These are phyloP conservation scores for Sporothrix globosa DNA, from an alignment of 2,329 filamentous ascomycete species.

Conservation along the genomic window DNA sequence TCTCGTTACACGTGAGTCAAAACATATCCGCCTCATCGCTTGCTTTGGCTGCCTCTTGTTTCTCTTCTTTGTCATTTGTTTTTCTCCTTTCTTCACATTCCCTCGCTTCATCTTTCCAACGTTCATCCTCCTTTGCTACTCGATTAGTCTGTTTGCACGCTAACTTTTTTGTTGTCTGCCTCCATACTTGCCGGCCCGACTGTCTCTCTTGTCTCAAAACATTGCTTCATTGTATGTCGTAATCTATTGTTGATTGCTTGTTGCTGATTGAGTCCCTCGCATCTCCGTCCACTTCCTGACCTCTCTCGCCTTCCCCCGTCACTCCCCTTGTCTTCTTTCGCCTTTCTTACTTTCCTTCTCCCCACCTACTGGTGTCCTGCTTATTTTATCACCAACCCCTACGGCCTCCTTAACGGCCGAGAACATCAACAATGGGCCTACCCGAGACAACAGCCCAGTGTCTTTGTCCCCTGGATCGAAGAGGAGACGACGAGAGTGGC, in stretches of 20 bases:
- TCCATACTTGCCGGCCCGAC: background rate
- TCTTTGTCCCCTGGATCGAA: conserved; percentile 32
- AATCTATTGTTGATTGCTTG: background rate
- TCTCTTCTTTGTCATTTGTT: background rate
- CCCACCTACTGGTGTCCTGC: background rate
- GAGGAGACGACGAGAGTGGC: background rate
- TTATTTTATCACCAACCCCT: background rate
- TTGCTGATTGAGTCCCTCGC: background rate
- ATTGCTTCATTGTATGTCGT: background rate
- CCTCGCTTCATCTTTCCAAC: background rate
- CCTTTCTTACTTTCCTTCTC: background rate
- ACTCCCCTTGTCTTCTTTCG: background rate
- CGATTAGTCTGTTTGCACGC: background rate
- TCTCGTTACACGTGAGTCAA: conserved; percentile 7
- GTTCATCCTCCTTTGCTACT: background rate
- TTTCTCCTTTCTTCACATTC: background rate
- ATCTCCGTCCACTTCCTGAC: background rate
- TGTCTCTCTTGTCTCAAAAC: background rate
- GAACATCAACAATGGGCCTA: conserved; percentile 29
- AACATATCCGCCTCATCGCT: conserved; percentile 15
- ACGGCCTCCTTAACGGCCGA: conserved; percentile 10
- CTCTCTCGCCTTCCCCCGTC: conserved; percentile 17
- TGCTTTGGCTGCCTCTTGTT: conserved; percentile 9
- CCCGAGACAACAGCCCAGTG: conserved; percentile 34
- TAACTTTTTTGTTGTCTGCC: background rate